Conservation (phyloP, 768 basidiomycete species). For the Pleurotus djamor region DNA sequence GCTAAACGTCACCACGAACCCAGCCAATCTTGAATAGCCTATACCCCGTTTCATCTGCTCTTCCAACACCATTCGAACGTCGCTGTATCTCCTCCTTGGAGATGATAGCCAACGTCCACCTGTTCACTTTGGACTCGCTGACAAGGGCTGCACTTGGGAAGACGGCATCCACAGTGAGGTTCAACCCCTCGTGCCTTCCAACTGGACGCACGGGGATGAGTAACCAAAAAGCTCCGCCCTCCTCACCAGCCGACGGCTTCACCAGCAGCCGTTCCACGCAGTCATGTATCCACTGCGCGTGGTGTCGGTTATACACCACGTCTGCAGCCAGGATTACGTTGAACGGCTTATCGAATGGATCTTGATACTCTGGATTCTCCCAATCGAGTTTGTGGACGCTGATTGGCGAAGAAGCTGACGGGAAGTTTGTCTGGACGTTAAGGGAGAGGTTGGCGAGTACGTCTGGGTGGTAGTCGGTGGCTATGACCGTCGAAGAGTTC, state of each 20-base stretch:
- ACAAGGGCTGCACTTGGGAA: conserved; percentile 32
- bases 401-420: conserved; percentile 23
- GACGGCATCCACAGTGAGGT: conserved; percentile 49
- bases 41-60: conserved; percentile 72
- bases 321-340: conserved; percentile 79
- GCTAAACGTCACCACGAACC: conserved; percentile 20
- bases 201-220: conserved; percentile 68
- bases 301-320: conserved; percentile 71
- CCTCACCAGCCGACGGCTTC: conserved; percentile 15
- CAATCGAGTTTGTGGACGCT: conserved; percentile 61
- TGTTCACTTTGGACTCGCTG: not conserved
- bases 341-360: conserved; percentile 42
- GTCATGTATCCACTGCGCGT: conserved; percentile 65
- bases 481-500: conserved; percentile 39
- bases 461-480: conserved; percentile 79
- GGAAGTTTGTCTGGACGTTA: conserved; percentile 59
- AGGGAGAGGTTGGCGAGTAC: conserved; percentile 64
- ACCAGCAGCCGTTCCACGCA: conserved; percentile 55
- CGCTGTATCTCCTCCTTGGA: conserved; percentile 44
- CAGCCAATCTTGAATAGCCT: conserved; percentile 73
- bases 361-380: conserved; percentile 39
- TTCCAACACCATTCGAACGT: conserved; percentile 49
- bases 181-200: conserved; percentile 60
- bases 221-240: conserved; percentile 64
- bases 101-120: conserved; percentile 40